Evolutionary conservation across 2,329 filamentous ascomycete species (phyloP), one percentile per base, ranked within the genome.

Genomic region (Cladophialophora yegresii): DNA sequence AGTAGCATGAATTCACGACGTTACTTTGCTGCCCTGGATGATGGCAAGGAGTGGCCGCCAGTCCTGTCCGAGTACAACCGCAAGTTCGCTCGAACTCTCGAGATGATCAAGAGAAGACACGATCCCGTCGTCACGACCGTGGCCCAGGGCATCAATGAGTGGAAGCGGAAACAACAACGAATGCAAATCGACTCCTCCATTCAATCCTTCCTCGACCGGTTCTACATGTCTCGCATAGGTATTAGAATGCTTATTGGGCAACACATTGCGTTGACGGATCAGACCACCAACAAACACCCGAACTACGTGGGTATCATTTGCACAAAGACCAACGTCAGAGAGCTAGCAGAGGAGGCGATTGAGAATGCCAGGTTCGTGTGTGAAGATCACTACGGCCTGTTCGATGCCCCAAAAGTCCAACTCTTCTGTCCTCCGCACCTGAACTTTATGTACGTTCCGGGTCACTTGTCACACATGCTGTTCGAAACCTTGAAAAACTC

Each of bases 401-500:
- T 98, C 73, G 93, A 98, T 75, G 93, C 95, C 8, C 95, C 95
- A 62, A 96, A 96, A 77, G 89, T 99, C 71, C 93, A 98, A 79
- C 89, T 99, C 63, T 91, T 99, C 66, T 99, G 95, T 83, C 92
- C 93, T 74, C 90, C 92, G 20, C 88, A 96, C 77, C 84, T 99
- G 73, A 89, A 96, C 82, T 99, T 99, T 81, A 99, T 99, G 95
- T 99, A 99, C 75, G 95, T 99, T 60, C 95, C 95, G 0, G 95
- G 95, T n/a, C 95, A 99, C 79, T 77, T 99, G 77, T 96, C 92
- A 71, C 95, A 99, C 80, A 99, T 99, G 95, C 89, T 99, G 58
- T 99, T 99, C 78, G 95, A 99, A 81, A 99, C 95, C 1, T 83
- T 99, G 76, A 99, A 99, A 82, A 99, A 99, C 83, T 97, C 93